Evolutionary conservation across 129 eudicot species (phyloP), one percentile per base, ranked within the genome.

Genomic region (Helichrysum umbraculigerum): DNA sequence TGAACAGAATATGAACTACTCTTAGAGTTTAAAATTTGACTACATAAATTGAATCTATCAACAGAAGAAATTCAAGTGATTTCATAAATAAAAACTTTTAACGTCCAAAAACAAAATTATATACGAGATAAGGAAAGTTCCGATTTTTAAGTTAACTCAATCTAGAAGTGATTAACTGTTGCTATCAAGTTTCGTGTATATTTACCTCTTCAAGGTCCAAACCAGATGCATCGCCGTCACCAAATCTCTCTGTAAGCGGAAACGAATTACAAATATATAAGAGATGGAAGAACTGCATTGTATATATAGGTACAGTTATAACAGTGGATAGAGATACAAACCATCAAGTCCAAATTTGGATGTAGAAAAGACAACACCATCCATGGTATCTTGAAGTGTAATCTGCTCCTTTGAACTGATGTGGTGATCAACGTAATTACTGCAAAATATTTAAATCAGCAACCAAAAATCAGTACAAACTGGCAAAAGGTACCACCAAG

Each of bases 311-410:
- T 22, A 44, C 65, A 3, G 28, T 72, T 20, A 34, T 30, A 47
- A 14, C 5, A 37, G 28, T 28, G 39, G 8, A 54, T 9, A 41
- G 3, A n/a, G 56, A 68, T 58, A 88, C 92, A 79, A 65, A 95
- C 99, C 99, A 81, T 95, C 97, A 67, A 88, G 76, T 58, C 99
- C 99, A 89, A 95, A 95, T 82, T 91, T 88, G 54, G 99, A 89
- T 37, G 99, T 91, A 56, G 99, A 80, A 70, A 82, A 91, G 85
- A 83, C 87, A 77, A 95, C 95, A 34, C 96, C 96, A 19, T 95
- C 97, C 99, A 95, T 91, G 25, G 91, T 86, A 78, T 95, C 99
- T 78, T 95, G 99, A 54, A 95, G 92, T 8, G 99, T 95, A 78
- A 95, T 95, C 75, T 95, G 97, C 74, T 95, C 99, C 83, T 87